Base-by-base conservation (phyloP, 2,329 filamentous ascomycete species). In the Diaporthe citriasiana region DNA sequence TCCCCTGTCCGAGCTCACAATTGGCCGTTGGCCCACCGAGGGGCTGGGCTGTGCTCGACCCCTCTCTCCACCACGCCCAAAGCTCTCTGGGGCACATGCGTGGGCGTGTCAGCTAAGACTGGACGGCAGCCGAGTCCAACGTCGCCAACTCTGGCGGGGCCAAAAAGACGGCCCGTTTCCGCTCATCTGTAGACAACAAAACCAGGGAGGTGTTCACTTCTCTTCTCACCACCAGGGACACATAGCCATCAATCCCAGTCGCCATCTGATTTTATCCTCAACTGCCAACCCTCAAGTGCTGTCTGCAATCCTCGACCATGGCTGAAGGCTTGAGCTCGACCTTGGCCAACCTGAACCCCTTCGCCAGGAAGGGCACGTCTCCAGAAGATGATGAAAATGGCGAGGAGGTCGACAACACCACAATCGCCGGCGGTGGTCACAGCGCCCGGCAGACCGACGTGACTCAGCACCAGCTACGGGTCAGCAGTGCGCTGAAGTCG, bases 401-500 rank as follows among this genome's bases (percentile, higher is more conserved):
- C 72, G 87, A 90, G 73, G 84, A 84, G 65, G 86, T 90, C 74
- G 87, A 89, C 76, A 79, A 79, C 65, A 78, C 81, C 73, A 88
- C 84, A 51, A 83, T 92, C 15, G 91, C 89, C 2, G 90, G 90
- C 42, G 90, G 90, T n/a, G 90, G 90, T 57, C 89, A 89, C 79
- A 85, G 85, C 70, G 82, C 83, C n/a, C 85, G 86, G 50, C 81
- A 82, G 69, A 86, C 85, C 17, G 82, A 84, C 42, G 80, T 85
- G 71, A 87, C 87, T 13, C 88, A 88, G 75, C 85, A 86, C 55
- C 84, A 89, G 72, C 85, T 93, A 35, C 85, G 87, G 68, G 88
- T 93, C 77, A 92, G 91, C 82, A 84, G 85, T 74, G 88, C 89
- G 0, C 80, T 93, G 56, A 87, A 87, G 73, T 84, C 84, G 0